A percentile compares a stretch with the other conserved stretches of the same genome.
These are phyloP conservation scores for Cylindrotheca closterium DNA, from an alignment of 108 stramenopile species.

Conservation along the genomic window DNA sequence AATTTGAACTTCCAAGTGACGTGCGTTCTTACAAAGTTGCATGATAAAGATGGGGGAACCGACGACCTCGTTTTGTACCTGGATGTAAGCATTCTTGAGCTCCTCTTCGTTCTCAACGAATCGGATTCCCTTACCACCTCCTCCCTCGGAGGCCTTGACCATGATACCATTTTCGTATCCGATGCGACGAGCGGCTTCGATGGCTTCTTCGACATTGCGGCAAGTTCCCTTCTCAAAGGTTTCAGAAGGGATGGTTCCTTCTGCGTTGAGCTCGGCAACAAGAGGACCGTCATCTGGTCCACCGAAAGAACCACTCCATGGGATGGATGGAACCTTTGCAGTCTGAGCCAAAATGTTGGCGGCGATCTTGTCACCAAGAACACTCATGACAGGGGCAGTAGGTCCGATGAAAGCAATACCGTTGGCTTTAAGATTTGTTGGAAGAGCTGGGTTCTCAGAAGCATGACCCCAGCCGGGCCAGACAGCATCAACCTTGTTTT, in stretches of 20 bases:
- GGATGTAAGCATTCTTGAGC: constrained; percentile 78
- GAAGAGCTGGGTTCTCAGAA: constrained; percentile 89
- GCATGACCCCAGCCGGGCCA: constrained; percentile 98
- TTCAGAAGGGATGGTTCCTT: constrained; percentile 94
- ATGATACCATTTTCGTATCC: constrained; percentile 97
- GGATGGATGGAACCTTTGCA: constrained; percentile 94
- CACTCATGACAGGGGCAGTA: constrained; percentile 91
- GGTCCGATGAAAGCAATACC: constrained; percentile 96
- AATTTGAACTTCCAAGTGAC: constrained; percentile 98
- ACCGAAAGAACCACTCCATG: constrained; percentile 93
- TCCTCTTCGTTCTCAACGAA: constrained; percentile 91
- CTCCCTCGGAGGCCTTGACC: constrained; percentile 99
- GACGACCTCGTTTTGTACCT: constrained; percentile 92
- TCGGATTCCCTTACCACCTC: constrained; percentile 99
- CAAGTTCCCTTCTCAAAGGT: constrained; percentile 92
- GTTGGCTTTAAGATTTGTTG: constrained; percentile 54
- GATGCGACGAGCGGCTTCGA: constrained; percentile 87
- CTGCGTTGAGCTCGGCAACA: constrained; percentile 85
- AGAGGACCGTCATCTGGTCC: constrained; percentile 91
- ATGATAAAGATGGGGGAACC: constrained; percentile 98
- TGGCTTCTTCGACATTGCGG: constrained; percentile 90
- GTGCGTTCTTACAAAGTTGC: constrained; percentile 97
- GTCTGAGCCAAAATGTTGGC: constrained; percentile 96
- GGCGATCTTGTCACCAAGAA: constrained; percentile 94
- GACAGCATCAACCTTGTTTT: constrained; percentile 90